Evolutionary conservation across 345 rosid species (phyloP), one percentile per base, ranked within the genome.

Genomic region (Carallia pectinifolia): DNA sequence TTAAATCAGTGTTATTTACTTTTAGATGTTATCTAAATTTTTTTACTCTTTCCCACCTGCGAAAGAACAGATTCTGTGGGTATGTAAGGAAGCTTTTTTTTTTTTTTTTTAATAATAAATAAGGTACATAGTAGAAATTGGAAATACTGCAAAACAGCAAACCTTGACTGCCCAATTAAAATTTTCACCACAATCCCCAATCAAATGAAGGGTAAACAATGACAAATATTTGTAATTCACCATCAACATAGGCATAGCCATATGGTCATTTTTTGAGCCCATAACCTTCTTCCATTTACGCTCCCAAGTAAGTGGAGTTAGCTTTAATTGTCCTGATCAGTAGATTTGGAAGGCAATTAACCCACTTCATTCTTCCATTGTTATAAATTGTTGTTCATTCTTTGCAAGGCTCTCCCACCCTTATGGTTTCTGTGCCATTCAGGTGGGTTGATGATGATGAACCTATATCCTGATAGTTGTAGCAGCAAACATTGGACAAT

Each of bases 371-470:
- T 33, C 36, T 30, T 60, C 54, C 50, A 55, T 39, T 68, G 53
- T 68, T 34, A 56, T 38, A 38, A 59, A 9, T 58, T 38, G 38
- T 18, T 47, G 58, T 29, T 16, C 44, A 37, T 8, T 29, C 59
- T 62, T 27, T 59, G 23, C 44, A 68, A 44, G 68, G 50, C 53
- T 63, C 44, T 65, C 34, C 47, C 47, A 47, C 48, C 17, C 27
- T 68, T 18, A 66, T 65, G 72, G 48, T 76, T 18, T 76, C 39
- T 58, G 70, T 68, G 76, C 74, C 59, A 53, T 71, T 53, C 71
- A 61, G 34, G 76, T 66, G 72, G 38, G 19, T 33, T 33, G 34
- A 33, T 53, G 77, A 76, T 73, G 67, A 72, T 76, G 72, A 29
- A 48, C 67, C 83, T 73, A 69, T 39, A 53, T 13, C 67, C 76